phyloP scores from a whole-genome alignment of 2,329 filamentous ascomycete genomes.

The Neopestalotiopsis clavispora region DNA sequence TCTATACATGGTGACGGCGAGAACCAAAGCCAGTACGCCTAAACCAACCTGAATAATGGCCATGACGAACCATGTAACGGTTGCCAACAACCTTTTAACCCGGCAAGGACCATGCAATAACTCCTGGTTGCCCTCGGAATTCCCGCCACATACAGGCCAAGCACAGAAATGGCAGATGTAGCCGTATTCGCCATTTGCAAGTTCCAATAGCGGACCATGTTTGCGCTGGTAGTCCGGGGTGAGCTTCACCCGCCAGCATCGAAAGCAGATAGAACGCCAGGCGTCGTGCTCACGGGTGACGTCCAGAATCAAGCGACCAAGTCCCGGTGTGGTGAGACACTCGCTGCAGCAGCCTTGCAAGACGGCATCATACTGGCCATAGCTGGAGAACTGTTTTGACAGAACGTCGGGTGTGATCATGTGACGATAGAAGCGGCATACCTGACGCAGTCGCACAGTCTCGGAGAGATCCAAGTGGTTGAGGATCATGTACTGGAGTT shows the following conservation, averaged over 20 bases:
- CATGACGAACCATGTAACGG: slow-evolving; percentile 34
- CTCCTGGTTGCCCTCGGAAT: slow-evolving; percentile 25
- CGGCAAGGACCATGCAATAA: slow-evolving; percentile 32
- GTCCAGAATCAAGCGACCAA: slow-evolving; percentile 33
- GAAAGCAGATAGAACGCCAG: slow-evolving; percentile 37
- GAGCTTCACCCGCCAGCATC: slow-evolving; percentile 33
- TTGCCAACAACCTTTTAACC: slow-evolving; percentile 29
- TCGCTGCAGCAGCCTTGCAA: slow-evolving; percentile 31
- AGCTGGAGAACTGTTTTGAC: slow-evolving; percentile 27
- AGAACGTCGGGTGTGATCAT: slow-evolving; percentile 33
- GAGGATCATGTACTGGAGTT: slow-evolving; percentile 34
- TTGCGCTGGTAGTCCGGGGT: slow-evolving; percentile 32
- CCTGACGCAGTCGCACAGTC: slow-evolving; percentile 29
- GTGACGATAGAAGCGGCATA: slow-evolving; percentile 29
- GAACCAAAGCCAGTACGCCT: slow-evolving; percentile 32
- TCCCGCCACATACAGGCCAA: slow-evolving; percentile 32
- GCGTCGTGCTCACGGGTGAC: slow-evolving; percentile 21
- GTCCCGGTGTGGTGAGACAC: slow-evolving; percentile 32
- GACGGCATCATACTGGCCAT: slow-evolving; percentile 23
- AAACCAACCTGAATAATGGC: slow-evolving; percentile 36
- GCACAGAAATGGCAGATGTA: slow-evolving; percentile 38
- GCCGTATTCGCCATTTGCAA: slow-evolving; percentile 32
- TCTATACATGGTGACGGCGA: slow-evolving; percentile 35
- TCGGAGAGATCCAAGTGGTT: slow-evolving; percentile 30
- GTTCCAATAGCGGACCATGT: slow-evolving; percentile 33